A percentile compares a stretch with the other conserved stretches of the same genome.
These are phyloP conservation scores for Rehmannia glutinosa DNA, from an alignment of 257 asterid species.

Conservation along the genomic window DNA sequence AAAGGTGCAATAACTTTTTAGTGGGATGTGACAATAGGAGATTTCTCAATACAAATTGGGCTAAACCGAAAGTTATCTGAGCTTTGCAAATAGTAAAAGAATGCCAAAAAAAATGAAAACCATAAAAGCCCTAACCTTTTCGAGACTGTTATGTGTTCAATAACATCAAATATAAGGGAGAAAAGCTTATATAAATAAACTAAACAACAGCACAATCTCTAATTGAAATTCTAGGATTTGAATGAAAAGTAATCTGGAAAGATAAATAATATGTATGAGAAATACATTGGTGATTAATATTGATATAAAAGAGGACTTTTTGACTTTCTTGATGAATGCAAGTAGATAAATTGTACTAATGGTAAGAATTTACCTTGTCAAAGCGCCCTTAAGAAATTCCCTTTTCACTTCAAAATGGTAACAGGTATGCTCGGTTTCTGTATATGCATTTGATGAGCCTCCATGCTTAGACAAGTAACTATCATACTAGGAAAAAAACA, in stretches of 20 bases:
- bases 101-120: too few relatives aligned
- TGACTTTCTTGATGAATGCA: background rate
- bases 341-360: background rate
- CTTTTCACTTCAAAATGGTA: constrained; percentile 93
- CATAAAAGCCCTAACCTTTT: too few relatives aligned
- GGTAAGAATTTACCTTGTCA: constrained; percentile 59
- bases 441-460: constrained; percentile 97
- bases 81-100: too few relatives aligned
- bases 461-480: constrained; percentile 98
- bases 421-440: constrained; percentile 98
- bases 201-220: background rate
- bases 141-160: too few relatives aligned
- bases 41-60: too few relatives aligned
- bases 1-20: too few relatives aligned
- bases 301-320: background rate
- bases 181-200: background rate
- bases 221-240: background rate
- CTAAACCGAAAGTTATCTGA: too few relatives aligned
- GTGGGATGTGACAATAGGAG: too few relatives aligned
- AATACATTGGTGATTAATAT: background rate
- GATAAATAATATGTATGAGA: background rate
- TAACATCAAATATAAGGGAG: background rate
- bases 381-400: constrained; percentile 90
- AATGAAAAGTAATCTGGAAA: background rate
- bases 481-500: constrained; percentile 70